Evolutionary conservation across 148 eudicot species (phyloP), one percentile per base, ranked within the genome.

Genomic region (Rhododendron simsii): DNA sequence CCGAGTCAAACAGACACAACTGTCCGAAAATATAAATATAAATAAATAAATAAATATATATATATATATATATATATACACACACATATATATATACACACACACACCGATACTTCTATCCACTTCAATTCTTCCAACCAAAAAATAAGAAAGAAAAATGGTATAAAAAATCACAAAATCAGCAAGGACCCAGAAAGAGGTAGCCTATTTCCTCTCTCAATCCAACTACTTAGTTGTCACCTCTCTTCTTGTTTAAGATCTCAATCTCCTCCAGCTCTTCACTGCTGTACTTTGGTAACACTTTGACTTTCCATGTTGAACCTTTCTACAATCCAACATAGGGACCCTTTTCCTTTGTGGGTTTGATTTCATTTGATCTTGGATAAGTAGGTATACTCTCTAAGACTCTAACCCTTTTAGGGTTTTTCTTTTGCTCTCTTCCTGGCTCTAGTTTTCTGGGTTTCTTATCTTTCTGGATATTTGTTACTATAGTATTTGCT

Each of bases 341-440:
- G 55, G 65, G 59, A n/a, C 65, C 35, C 16, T 81, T 61, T 82
- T 86, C 48, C 48, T 57, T 59, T 83, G 23, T 83, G 45, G 84
- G 39, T 81, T 81, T 80, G 79, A 57, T 81, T 81, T 80, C 69
- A 81, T 86, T 85, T 80, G 61, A 80, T 85, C 83, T 79, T 53
- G 69, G 13, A 26, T 67, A 67, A 18, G 28, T 50, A 57, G 37
- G 65, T 65, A 20, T n/a, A 51, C 59, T 47, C 53, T n/a, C 16
- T n/a, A n/a, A n/a, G n/a, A n/a, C n/a, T n/a, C n/a, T 28, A 33
- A 80, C n/a, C 59, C 55, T 57, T 30, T 23, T 77, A 37, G 71
- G 45, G 45, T 37, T 78, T 5, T 37, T 76, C 51, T 55, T 5
- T 48, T 51, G 21, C 45, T 18, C n/a, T 37, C 48, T 65, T 59